Percentiles rank a stretch among this genome's conserved stretches.
These are phyloP conservation scores for Cercospora brassicicola DNA, from an alignment of 2,329 filamentous ascomycete genomes.

Conservation along the genomic window DNA sequence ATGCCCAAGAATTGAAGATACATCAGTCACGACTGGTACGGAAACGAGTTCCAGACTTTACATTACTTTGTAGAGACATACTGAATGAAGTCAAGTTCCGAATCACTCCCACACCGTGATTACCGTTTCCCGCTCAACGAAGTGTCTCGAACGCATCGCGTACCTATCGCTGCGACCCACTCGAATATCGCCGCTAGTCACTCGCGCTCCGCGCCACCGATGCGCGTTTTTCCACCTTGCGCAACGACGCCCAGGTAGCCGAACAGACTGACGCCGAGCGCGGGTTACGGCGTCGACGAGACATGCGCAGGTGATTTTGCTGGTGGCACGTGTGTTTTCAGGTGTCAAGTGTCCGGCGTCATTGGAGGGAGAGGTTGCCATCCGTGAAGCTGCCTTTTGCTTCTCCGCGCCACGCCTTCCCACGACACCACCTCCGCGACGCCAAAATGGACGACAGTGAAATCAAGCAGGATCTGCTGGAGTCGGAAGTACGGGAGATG, in stretches of 20 bases:
- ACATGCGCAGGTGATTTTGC: conserved; percentile 9
- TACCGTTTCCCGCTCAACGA: neutral
- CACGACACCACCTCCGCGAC: conserved; percentile 29
- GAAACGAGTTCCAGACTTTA: neutral
- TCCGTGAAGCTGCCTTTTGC: conserved; percentile 20
- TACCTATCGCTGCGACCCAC: neutral
- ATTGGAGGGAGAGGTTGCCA: conserved; percentile 3
- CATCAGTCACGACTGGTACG: neutral
- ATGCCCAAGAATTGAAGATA: neutral
- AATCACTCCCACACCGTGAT: neutral
- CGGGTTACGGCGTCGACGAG: neutral
- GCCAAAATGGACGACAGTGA: conserved; percentile 44
- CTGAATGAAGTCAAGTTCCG: neutral
- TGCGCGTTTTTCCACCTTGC: conserved; percentile 11
- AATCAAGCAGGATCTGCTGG: conserved; percentile 41
- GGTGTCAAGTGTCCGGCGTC: conserved; percentile 1
- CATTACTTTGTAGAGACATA: neutral
- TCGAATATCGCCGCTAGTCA: neutral
- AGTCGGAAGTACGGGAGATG: conserved; percentile 49
- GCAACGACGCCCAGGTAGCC: conserved; percentile 6
- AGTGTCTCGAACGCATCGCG: neutral
- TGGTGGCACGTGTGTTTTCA: conserved; percentile 23
- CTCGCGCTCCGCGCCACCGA: conserved; percentile 10
- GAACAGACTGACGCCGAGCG: neutral
- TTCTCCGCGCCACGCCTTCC: conserved; percentile 19